Percentiles rank a stretch among this genome's conserved stretches.
Conservation (phyloP, 2,329 filamentous ascomycete species). For the Penicillium sclerotiorum region DNA sequence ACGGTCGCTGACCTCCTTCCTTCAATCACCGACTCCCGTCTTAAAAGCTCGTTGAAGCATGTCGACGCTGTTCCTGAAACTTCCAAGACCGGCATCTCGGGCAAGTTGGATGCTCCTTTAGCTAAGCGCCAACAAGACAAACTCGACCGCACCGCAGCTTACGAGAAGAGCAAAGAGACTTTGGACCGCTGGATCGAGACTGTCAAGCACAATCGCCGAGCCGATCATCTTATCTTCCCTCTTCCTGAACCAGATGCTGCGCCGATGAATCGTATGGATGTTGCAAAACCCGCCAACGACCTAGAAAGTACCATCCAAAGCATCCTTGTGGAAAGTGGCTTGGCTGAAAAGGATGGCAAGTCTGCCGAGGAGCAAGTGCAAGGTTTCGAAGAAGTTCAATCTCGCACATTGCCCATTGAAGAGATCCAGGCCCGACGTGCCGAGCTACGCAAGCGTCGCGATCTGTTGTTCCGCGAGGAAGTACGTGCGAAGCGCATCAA, state of each 20-base stretch:
- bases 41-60: slow-evolving; percentile 78
- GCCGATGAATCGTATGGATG: slow-evolving; percentile 57
- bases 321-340: slow-evolving; percentile 87
- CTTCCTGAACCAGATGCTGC: slow-evolving; percentile 70
- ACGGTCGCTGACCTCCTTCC: slow-evolving; percentile 74
- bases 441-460: slow-evolving; percentile 76
- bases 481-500: slow-evolving; percentile 89
- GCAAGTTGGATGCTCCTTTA: slow-evolving; percentile 80
- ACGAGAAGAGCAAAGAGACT: slow-evolving; percentile 88
- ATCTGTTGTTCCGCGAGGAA: slow-evolving; percentile 85
- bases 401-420: slow-evolving; percentile 71
- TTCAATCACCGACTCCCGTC: slow-evolving; percentile 70
- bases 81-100: slow-evolving; percentile 60
- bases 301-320: slow-evolving; percentile 83
- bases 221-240: slow-evolving; percentile 88
- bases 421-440: slow-evolving; percentile 73
- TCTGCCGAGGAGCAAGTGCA: slow-evolving; percentile 66
- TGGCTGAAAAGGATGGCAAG: slow-evolving; percentile 62
- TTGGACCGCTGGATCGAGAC: slow-evolving; percentile 91
- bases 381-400: slow-evolving; percentile 69
- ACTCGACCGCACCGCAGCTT: slow-evolving; percentile 78
- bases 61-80: slow-evolving; percentile 52
- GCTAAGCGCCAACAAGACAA: slow-evolving; percentile 84
- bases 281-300: slow-evolving; percentile 70
- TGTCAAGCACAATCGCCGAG: slow-evolving; percentile 88